A percentile compares a stretch with the other conserved stretches of the same genome.
phyloP scores from a whole-genome alignment of 805 yeast genomes.

The Ascoidea tarda region DNA sequence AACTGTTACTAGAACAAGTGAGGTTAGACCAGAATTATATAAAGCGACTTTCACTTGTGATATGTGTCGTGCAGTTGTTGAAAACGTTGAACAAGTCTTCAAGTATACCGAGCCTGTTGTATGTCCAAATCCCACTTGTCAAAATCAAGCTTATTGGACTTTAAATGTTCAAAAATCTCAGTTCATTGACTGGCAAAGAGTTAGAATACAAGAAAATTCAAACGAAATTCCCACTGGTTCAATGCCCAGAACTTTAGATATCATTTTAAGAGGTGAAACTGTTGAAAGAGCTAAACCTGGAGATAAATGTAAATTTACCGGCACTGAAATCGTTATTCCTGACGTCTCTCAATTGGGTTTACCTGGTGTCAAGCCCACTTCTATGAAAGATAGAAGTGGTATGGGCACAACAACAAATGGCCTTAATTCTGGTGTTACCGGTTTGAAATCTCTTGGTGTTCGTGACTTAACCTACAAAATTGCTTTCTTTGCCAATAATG shows the following conservation, averaged over 20 bases:
- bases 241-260: constrained; percentile 95
- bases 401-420: constrained; percentile 31
- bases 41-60: constrained; percentile 84
- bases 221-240: constrained; percentile 96
- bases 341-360: constrained; percentile 87
- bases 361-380: constrained; percentile 87
- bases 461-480: constrained; percentile 86
- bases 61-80: constrained; percentile 69
- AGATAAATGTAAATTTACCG: constrained; percentile 86
- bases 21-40: constrained; percentile 89
- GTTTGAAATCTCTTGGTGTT: constrained; percentile 81
- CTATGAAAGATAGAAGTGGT: constrained; percentile 33
- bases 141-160: constrained; percentile 77
- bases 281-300: constrained; percentile 97
- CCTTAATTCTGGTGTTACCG: constrained; percentile 74
- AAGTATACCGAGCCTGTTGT: constrained; percentile 89
- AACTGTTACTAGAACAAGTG: constrained; percentile 91
- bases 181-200: constrained; percentile 93
- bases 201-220: constrained; percentile 92
- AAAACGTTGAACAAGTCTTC: constrained; percentile 86
- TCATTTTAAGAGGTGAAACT: constrained; percentile 81
- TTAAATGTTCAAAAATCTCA: constrained; percentile 71
- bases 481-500: constrained; percentile 88
- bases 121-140: constrained; percentile 81
- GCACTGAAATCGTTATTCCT: constrained; percentile 89